phyloP scores from a whole-genome alignment of 192 early-diverging fungal genomes.

The Gaertneriomyces sp. region DNA sequence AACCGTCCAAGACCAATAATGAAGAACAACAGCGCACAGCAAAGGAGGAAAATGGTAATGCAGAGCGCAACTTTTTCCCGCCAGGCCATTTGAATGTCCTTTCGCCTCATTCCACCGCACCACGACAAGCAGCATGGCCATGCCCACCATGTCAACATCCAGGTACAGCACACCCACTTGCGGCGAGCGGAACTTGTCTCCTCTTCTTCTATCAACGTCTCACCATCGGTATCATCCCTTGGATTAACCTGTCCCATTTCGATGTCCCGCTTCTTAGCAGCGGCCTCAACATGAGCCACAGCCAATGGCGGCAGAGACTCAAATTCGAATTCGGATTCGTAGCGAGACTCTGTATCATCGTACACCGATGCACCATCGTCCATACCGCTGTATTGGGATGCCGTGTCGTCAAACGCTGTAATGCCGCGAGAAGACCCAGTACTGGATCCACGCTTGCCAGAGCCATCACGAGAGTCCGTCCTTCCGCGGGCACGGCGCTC shows the following conservation, averaged over 20 bases:
- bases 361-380: slow-evolving; percentile 20
- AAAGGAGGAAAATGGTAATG: slow-evolving; percentile 76
- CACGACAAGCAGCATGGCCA: slow-evolving; percentile 52
- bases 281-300: not conserved
- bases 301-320: not conserved
- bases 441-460: not conserved
- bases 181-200: slow-evolving; percentile 51
- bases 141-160: slow-evolving; percentile 83
- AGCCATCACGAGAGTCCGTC: slow-evolving; percentile 4
- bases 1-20: slow-evolving; percentile 78
- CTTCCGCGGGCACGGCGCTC: slow-evolving; percentile 27
- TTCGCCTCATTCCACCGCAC: slow-evolving; percentile 73
- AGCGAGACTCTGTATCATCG: slow-evolving; percentile 31
- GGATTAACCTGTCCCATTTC: not conserved
- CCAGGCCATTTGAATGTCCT: slow-evolving; percentile 94
- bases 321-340: slow-evolving; percentile 30
- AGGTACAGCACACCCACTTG: slow-evolving; percentile 72
- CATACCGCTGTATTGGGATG: slow-evolving; percentile 23
- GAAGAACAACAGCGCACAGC: slow-evolving; percentile 76
- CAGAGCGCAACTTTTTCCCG: slow-evolving; percentile 83
- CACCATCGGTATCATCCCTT: slow-evolving; percentile 1
- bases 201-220: slow-evolving; percentile 29
- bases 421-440: slow-evolving; percentile 11
- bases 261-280: not conserved
- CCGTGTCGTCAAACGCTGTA: slow-evolving; percentile 6